Base-by-base conservation (phyloP, 1,139 yeast genomes). In the Eremothecium sinecaudum region DNA sequence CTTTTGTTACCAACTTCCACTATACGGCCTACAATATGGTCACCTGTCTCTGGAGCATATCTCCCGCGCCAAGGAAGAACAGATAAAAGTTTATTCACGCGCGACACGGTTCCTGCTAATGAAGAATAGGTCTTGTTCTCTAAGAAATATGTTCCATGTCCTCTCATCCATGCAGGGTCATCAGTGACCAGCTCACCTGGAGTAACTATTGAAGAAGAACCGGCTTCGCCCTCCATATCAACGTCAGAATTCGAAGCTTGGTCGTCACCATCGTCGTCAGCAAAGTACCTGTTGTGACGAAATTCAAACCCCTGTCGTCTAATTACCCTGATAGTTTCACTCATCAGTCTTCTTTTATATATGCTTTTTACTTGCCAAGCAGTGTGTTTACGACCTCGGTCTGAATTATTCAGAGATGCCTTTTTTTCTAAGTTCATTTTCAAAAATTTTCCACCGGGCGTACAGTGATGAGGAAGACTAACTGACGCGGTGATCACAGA, bases 171-270 rank as follows among this genome's bases (percentile, higher is more conserved):
- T 4, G 80, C 72, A 5, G 95, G 86, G 52, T 92, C 98, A 48
- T 82, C 93, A 0, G 98, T 90, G 12, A 92, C 83, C 37, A 87
- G 63, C 55, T 92, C 97, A n/a, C 99, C 99, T 0, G 99, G 99
- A 0, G 96, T 84, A 12, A 90, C 94, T 9, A 79, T 61, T 13
- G 57, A 51, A 10, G 50, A 47, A 24, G 52, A 58, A 4, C 49
- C 43, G 2, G 41, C 37, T n/a, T 45, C 48, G 7, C 36, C 36
- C 16, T 47, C 46, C 31, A 46, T 28, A 16, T 41, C 46, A 11
- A 36, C 40, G 22, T 40, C 47, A 6, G 43, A 36, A 39, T 44
- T 15, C 8, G 35, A 28, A 20, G 41, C 49, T 8, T 23, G 25
- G 10, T 7, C 10, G 14, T 38, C 41, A 20, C 41, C 44, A 14